Evolutionary conservation across 2,329 filamentous ascomycete species (phyloP).

Genomic region (Mycocentrospora acerina): DNA sequence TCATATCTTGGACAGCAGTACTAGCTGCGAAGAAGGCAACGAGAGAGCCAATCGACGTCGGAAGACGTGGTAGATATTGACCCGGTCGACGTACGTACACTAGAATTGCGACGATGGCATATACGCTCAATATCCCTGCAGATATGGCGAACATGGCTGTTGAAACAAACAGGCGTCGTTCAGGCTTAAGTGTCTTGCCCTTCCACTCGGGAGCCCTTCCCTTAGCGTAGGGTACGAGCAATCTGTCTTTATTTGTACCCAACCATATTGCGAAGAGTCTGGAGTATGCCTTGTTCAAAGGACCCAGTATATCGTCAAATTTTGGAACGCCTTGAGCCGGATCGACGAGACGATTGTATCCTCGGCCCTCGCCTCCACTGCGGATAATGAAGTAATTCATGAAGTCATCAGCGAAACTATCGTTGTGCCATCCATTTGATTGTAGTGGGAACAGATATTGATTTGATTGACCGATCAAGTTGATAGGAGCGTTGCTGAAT

Average conservation of each 20-base stretch:
- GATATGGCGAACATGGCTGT: slow-evolving; percentile 49
- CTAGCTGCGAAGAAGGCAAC: slow-evolving; percentile 54
- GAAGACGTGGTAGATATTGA: slow-evolving; percentile 53
- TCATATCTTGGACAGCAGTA: slow-evolving; percentile 43
- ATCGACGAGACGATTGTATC: slow-evolving; percentile 36
- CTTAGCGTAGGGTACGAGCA: slow-evolving; percentile 36
- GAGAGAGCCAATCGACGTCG: slow-evolving; percentile 52
- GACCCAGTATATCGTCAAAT: slow-evolving; percentile 21
- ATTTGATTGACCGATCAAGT: slow-evolving; percentile 28
- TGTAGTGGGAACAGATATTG: slow-evolving; percentile 18
- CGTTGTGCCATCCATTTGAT: slow-evolving; percentile 51
- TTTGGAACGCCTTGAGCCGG: slow-evolving; percentile 37
- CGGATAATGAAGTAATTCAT: slow-evolving; percentile 51
- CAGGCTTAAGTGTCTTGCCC: slow-evolving; percentile 16
- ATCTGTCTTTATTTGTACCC: slow-evolving; percentile 41
- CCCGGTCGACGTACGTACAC: slow-evolving; percentile 49
- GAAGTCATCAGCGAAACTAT: slow-evolving; percentile 48
- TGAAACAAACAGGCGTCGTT: slow-evolving; percentile 54
- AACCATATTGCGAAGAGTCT: slow-evolving; percentile 49
- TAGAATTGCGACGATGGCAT: slow-evolving; percentile 45
- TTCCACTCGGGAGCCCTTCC: background rate
- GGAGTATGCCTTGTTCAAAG: slow-evolving; percentile 35
- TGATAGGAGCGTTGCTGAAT: slow-evolving; percentile 25
- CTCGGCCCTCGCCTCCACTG: slow-evolving; percentile 13
- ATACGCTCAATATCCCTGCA: slow-evolving; percentile 46